Conservation (phyloP, 208 protist species). For the Trypanosomatidae sp. region DNA sequence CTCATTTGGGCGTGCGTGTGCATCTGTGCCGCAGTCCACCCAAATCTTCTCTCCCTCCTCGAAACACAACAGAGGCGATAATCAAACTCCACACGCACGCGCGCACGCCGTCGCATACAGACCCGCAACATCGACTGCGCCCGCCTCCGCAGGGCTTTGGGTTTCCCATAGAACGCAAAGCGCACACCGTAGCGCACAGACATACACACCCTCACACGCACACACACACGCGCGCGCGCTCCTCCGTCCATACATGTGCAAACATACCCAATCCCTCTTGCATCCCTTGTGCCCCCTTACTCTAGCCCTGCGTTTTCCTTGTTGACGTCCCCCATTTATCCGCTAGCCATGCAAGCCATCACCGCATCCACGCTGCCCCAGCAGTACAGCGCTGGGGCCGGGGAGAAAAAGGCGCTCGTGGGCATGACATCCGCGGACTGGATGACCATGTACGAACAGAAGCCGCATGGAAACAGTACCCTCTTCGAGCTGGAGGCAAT, state of each 20-base stretch:
- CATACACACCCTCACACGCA: background rate
- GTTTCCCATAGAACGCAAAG: background rate
- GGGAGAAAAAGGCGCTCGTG: conserved; percentile 3
- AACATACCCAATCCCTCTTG: background rate
- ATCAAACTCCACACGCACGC: background rate
- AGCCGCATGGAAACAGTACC: conserved; percentile 59
- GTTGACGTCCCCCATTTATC: background rate
- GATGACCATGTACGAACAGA: conserved; percentile 72
- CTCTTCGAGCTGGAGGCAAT: conserved; percentile 84
- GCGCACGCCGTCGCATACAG: background rate
- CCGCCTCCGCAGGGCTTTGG: background rate
- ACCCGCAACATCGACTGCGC: background rate
- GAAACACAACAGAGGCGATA: background rate
- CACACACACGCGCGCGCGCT: background rate
- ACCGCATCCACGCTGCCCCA: conserved; percentile 9
- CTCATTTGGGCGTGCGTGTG: background rate
- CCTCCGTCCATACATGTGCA: background rate
- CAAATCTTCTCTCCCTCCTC: background rate
- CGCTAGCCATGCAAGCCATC: conserved; percentile 24
- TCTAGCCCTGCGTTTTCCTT: background rate
- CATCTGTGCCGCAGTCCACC: background rate
- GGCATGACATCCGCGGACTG: conserved; percentile 40
- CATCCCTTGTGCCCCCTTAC: background rate
- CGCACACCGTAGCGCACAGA: background rate
- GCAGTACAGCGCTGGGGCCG: conserved; percentile 13